These are phyloP conservation scores for Vaccinium darrowii DNA, from an alignment of 148 eudicot species.

Conservation along the genomic window DNA sequence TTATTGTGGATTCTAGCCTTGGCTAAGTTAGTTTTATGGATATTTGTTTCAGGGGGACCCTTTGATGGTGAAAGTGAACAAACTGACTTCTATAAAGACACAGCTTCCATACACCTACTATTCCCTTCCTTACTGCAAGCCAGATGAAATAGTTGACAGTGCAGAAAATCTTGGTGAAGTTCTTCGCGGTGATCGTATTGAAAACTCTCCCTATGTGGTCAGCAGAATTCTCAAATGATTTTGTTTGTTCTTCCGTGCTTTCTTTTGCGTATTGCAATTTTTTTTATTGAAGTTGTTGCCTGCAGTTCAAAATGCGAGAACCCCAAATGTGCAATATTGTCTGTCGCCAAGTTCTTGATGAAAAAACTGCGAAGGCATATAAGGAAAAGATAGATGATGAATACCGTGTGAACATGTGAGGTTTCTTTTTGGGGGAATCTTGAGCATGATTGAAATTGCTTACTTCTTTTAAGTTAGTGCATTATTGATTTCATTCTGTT, in stretches of 20 bases:
- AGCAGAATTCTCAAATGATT: neutral
- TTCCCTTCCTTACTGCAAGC: neutral
- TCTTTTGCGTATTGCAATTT: neutral
- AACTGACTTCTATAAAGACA: conserved; percentile 11
- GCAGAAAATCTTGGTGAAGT: neutral
- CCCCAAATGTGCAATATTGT: conserved; percentile 45
- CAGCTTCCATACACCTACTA: conserved; percentile 2
- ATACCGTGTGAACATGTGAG: conserved; percentile 45
- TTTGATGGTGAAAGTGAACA: conserved; percentile 14
- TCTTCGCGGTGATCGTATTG: conserved; percentile 12
- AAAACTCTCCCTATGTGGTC: conserved; percentile 11
- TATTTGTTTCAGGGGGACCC: neutral
- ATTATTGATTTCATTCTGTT: neutral
- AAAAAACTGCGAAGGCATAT: conserved; percentile 38
- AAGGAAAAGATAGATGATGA: conserved; percentile 54
- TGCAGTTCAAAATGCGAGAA: conserved; percentile 56
- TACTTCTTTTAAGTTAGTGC: neutral
- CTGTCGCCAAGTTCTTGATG: conserved; percentile 33
- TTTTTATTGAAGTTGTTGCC: neutral
- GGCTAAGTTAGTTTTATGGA: neutral
- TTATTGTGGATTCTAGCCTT: neutral
- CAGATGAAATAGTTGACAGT: neutral
- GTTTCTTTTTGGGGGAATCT: neutral
- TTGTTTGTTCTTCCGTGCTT: neutral
- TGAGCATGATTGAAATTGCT: neutral